These are phyloP conservation scores for Caloboletus inedulis DNA, from an alignment of 1,284 basidiomycete species.

Conservation along the genomic window DNA sequence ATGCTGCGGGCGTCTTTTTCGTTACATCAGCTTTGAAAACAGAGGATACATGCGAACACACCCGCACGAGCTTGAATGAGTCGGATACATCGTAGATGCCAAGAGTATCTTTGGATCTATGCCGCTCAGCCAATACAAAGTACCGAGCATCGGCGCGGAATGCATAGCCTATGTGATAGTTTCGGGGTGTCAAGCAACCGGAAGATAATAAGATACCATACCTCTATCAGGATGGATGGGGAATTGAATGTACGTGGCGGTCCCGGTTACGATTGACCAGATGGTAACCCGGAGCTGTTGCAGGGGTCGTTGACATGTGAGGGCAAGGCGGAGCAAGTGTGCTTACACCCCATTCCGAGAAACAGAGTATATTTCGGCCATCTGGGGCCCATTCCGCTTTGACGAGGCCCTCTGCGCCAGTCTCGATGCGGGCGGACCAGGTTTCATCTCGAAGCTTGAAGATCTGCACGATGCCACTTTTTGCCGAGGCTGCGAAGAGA, in stretches of 20 bases:
- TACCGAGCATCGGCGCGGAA: constrained; percentile 79
- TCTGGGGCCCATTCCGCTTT: constrained; percentile 85
- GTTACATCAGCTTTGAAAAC: constrained; percentile 16
- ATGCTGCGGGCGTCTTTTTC: constrained; percentile 49
- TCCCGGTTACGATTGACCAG: constrained; percentile 72
- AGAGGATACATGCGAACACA: constrained; percentile 38
- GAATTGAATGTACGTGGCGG: constrained; percentile 73
- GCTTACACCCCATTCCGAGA: constrained; percentile 86
- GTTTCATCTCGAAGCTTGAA: constrained; percentile 71
- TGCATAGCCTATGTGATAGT: constrained; percentile 55
- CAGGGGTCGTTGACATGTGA: constrained; percentile 2
- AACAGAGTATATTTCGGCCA: constrained; percentile 77
- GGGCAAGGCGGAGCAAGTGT: constrained; percentile 1
- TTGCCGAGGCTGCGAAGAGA: constrained; percentile 70
- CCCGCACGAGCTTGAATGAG: constrained; percentile 70
- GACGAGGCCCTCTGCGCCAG: constrained; percentile 79
- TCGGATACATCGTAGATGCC: constrained; percentile 77
- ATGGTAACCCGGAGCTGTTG: constrained; percentile 72
- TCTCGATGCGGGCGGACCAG: constrained; percentile 69
- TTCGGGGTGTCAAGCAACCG: background rate
- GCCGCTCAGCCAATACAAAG: constrained; percentile 78
- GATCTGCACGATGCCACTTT: constrained; percentile 62
- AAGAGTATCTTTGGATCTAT: constrained; percentile 80
- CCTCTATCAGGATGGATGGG: constrained; percentile 76
- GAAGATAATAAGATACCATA: constrained; percentile 29